Conservation (phyloP, 2,329 filamentous ascomycete species). For the Aspergillus oerlinghausenensis region DNA sequence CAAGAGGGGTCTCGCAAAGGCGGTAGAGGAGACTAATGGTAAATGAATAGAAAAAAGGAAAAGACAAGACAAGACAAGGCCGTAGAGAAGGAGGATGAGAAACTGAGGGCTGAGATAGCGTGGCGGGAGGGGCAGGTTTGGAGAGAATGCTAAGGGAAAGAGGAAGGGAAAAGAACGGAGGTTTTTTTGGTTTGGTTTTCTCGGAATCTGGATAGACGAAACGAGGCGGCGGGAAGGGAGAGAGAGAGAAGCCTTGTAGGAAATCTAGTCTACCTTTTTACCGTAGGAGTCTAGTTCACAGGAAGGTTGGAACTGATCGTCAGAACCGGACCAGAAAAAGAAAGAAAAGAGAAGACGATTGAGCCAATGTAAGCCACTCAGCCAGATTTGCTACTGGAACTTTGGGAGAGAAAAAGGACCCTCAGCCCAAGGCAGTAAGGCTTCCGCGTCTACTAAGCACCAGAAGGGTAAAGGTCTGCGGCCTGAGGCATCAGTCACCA, state of each 20-base stretch:
- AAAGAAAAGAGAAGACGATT: neutral
- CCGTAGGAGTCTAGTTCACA: neutral
- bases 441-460: neutral
- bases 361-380: neutral
- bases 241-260: neutral
- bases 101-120: neutral
- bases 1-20: conserved; percentile 11
- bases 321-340: conserved; percentile 6
- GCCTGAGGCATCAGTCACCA: conserved; percentile 10
- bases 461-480: neutral
- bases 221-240: conserved; percentile 16
- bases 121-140: conserved; percentile 8
- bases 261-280: too few species aligned
- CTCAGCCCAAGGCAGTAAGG: conserved; percentile 12
- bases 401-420: neutral
- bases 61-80: conserved; percentile 8
- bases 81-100: conserved; percentile 5
- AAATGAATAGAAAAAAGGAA: conserved; percentile 9
- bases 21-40: conserved; percentile 12
- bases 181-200: conserved; percentile 15
- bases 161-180: conserved; percentile 15
- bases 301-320: conserved; percentile 15
- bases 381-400: neutral
- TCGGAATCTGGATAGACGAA: conserved; percentile 15
- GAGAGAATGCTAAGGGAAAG: conserved; percentile 9